A percentile compares a stretch with the other conserved stretches of the same genome.
Evolutionary conservation across 441 rosid species (phyloP).

Genomic region (Corymbia calophylla): DNA sequence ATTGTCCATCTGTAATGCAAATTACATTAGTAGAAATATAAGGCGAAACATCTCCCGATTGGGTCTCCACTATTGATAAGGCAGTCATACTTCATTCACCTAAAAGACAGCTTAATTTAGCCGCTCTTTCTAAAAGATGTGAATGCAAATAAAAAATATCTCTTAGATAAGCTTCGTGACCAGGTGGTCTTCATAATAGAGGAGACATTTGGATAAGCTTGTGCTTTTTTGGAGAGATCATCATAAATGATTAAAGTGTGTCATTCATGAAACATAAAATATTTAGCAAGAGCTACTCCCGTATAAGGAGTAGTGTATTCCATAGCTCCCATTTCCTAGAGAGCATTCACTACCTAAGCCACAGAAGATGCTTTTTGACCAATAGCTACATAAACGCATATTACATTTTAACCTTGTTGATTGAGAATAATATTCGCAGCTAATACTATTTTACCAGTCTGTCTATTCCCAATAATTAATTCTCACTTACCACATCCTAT

Average conservation of each 20-base stretch:
- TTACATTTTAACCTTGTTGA: too few relatives aligned
- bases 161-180: neutral
- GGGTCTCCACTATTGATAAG: neutral
- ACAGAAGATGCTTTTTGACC: too few relatives aligned
- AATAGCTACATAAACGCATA: too few relatives aligned
- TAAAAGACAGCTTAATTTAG: slow-evolving; percentile 1
- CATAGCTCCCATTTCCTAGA: too few relatives aligned
- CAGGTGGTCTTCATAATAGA: neutral
- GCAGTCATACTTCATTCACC: slow-evolving; percentile 1
- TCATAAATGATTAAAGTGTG: neutral
- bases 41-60: neutral
- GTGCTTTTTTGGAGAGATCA: too few relatives aligned
- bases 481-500: too few relatives aligned
- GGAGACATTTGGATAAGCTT: neutral
- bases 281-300: too few relatives aligned
- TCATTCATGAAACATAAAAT: neutral
- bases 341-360: too few relatives aligned
- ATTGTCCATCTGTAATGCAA: neutral
- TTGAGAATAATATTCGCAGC: too few relatives aligned
- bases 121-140: slow-evolving; percentile 5
- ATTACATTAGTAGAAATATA: slow-evolving; percentile 6
- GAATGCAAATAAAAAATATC: slow-evolving; percentile 3
- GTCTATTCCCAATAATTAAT: too few relatives aligned
- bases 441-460: too few relatives aligned
- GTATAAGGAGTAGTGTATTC: too few relatives aligned